phyloP scores from a whole-genome alignment of 2,329 filamentous ascomycete genomes.

The Phaeophleospora eucalypticola region DNA sequence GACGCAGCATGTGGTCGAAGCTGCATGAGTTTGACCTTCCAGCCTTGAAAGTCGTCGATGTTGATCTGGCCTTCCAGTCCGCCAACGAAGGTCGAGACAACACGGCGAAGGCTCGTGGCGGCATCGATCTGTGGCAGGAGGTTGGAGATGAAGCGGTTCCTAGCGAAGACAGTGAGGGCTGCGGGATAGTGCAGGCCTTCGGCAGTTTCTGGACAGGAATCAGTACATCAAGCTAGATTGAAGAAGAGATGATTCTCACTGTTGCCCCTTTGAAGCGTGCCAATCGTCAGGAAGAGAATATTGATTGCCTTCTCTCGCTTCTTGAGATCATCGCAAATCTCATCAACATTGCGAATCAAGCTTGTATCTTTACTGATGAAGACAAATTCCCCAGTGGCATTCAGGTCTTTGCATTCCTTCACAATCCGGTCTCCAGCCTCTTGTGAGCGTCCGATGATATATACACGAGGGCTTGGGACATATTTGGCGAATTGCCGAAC shows the following conservation, averaged over 20 bases:
- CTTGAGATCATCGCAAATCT: conserved; percentile 26
- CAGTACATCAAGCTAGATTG: too few species aligned
- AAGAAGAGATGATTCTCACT: too few species aligned
- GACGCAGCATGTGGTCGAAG: conserved; percentile 1
- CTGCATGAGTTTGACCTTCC: background rate
- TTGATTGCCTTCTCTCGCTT: conserved; percentile 32
- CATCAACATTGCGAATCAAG: conserved; percentile 31
- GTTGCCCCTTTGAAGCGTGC: conserved; percentile 12
- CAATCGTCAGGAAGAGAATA: conserved; percentile 37
- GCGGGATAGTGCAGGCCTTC: conserved; percentile 1
- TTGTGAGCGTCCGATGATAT: conserved; percentile 3
- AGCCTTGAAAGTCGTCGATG: background rate
- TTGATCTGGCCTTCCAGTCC: background rate
- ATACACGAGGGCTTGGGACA: background rate
- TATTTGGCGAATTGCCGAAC: conserved; percentile 3
- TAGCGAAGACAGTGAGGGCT: background rate
- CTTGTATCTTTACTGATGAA: conserved; percentile 33
- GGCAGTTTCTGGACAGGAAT: too few species aligned
- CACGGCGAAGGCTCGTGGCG: too few species aligned
- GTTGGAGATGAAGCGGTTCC: background rate
- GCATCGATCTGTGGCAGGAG: background rate
- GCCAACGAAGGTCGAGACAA: conserved; percentile 1
- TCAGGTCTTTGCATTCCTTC: conserved; percentile 8
- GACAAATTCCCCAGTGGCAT: conserved; percentile 19
- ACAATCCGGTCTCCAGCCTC: background rate